Conservation (phyloP, 345 rosid species). For the Eucalyptus cloeziana region DNA sequence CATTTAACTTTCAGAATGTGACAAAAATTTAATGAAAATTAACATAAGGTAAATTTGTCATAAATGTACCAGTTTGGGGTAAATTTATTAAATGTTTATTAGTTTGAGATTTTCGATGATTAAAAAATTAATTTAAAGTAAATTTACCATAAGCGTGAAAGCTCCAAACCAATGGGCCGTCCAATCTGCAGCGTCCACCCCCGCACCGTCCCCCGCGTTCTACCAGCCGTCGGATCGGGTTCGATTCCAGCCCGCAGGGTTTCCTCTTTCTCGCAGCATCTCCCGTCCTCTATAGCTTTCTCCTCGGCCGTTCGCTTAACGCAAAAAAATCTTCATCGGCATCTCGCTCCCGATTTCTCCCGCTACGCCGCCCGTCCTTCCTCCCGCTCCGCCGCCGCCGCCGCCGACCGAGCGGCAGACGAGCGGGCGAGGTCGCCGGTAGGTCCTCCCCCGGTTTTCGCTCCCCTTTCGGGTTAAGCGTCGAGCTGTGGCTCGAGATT, state of each 20-base stretch:
- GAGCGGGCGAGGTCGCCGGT: not conserved
- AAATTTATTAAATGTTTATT: no score
- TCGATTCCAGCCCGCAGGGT: not conserved
- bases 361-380: not conserved
- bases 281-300: not conserved
- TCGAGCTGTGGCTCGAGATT: not conserved
- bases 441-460: not conserved
- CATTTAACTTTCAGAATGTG: no score
- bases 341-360: not conserved
- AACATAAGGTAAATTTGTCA: no score
- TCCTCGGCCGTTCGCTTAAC: not conserved
- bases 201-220: not conserved
- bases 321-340: not conserved
- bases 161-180: not conserved
- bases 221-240: not conserved
- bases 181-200: not conserved
- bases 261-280: not conserved
- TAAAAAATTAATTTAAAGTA: fast-evolving
- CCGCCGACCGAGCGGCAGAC: not conserved
- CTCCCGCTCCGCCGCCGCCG: not conserved
- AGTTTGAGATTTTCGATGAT: fast-evolving
- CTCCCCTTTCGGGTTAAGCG: not conserved
- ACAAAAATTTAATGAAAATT: fast-evolving
- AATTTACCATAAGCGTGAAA: not conserved
- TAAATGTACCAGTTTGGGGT: fast-evolving